A percentile compares a stretch with the other conserved stretches of the same genome.
Evolutionary conservation across 768 basidiomycete species (phyloP).

Genomic region (Boletus huronensis): DNA sequence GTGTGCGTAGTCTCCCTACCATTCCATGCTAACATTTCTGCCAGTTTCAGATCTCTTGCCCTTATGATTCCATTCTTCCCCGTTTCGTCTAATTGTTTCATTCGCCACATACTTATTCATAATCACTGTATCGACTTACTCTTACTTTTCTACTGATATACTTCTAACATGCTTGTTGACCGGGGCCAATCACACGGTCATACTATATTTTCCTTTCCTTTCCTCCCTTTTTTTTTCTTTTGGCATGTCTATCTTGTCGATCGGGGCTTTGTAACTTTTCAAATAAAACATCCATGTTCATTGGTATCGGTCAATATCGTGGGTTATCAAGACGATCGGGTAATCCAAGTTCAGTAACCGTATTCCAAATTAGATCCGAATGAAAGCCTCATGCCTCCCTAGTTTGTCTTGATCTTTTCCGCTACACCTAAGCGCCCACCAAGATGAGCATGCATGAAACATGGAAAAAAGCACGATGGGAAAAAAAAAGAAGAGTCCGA

Average conservation of each 20-base stretch:
- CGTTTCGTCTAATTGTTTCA: background rate
- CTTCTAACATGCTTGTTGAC: background rate
- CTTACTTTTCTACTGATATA: background rate
- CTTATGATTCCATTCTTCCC: background rate
- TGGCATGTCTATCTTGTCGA: background rate
- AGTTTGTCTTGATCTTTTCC: slow-evolving; percentile 31
- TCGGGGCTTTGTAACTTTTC: slow-evolving; percentile 12
- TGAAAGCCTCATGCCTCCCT: background rate
- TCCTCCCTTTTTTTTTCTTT: background rate
- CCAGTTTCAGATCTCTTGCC: background rate
- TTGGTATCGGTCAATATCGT: slow-evolving; percentile 4
- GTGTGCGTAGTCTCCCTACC: slow-evolving; percentile 3
- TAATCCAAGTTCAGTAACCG: background rate
- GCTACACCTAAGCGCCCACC: background rate
- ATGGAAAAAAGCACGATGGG: background rate
- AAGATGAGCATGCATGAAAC: background rate
- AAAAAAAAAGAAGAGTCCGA: background rate
- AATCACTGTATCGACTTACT: background rate
- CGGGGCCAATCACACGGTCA: background rate
- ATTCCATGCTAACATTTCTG: background rate
- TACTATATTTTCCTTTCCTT: background rate
- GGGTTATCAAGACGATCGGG: background rate
- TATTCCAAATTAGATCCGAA: background rate
- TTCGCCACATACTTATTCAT: background rate
- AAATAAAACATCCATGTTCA: slow-evolving; percentile 2